Base-by-base conservation (phyloP, 176 grass and related monocot species). In the Panicum miliaceum region DNA sequence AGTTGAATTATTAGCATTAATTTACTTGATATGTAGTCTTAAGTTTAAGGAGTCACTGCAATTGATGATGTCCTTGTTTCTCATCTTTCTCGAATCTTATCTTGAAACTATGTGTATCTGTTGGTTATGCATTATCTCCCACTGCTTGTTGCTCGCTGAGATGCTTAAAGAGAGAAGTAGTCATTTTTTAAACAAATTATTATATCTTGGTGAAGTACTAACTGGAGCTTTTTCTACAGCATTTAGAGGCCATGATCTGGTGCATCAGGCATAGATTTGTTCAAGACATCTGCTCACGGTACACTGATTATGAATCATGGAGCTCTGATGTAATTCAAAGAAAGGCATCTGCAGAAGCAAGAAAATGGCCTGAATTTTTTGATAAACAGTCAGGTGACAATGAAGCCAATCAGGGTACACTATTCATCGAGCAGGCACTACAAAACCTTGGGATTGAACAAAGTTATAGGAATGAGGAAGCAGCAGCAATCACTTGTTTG, bases 181-280 rank as follows among this genome's bases (percentile, higher is more conserved):
- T 16, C 14, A 27, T 77, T 81, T 77, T 62, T 77, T 62, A 64
- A 38, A 66, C 65, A 8, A 42, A 76, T 85, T 20, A 71, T 64
- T 77, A 64, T 84, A 70, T 82, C 73, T 73, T 48, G 4, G 16
- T 66, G 25, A 83, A 23, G 18, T 86, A 76, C 37, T 83, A 68
- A 90, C 59, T 59, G 38, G 50, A 74, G 22, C 38, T 84, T 79
- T 77, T 90, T 64, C 22, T 85, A 81, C 87, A 98, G 96, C 96
- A 98, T 93, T 92, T 95, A 83, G 93, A 98, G 47, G 87, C 92
- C 62, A 95, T 98, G 82, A 87, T 98, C 77, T 98, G 96, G 96
- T 98, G 96, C 58, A 84, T 75, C 20, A 87, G 89, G 41, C 93
- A 98, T 84, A 64, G 88, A 38, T 98, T 95, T 86, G 89, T 98